These are phyloP conservation scores for Aspergillus nanangensis DNA, from an alignment of 495 filamentous ascomycete species.

Conservation along the genomic window DNA sequence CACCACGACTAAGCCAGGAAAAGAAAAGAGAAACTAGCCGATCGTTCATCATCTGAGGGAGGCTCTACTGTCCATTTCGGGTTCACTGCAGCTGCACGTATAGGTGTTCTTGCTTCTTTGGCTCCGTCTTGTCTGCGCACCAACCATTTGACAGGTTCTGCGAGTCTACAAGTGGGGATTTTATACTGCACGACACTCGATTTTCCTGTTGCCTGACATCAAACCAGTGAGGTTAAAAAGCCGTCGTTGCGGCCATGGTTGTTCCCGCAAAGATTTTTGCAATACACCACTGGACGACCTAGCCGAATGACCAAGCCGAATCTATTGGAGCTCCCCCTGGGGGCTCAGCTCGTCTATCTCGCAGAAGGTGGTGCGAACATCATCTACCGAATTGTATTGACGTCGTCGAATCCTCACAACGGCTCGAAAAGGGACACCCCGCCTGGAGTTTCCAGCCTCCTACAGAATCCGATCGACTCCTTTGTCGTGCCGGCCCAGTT, in stretches of 20 bases:
- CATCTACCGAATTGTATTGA: conserved; percentile 54
- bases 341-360: conserved; percentile 45
- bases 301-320: conserved; percentile 36
- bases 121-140: neutral
- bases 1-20: neutral
- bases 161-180: neutral
- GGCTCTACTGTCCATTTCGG: conserved; percentile 6
- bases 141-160: conserved; percentile 7
- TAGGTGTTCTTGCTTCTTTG: neutral
- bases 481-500: conserved; percentile 22
- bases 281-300: conserved; percentile 8
- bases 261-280: conserved; percentile 5
- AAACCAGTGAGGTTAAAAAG: too few species aligned
- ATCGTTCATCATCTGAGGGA: neutral
- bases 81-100: conserved; percentile 3
- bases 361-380: conserved; percentile 70
- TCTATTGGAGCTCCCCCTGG: conserved; percentile 35
- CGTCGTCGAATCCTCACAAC: conserved; percentile 3
- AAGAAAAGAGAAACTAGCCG: neutral
- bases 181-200: neutral
- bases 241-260: conserved; percentile 19
- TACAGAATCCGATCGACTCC: conserved; percentile 6
- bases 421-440: conserved; percentile 1
- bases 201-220: too few species aligned
- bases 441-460: neutral